phyloP scores from a whole-genome alignment of 495 filamentous ascomycete species.

The Aspergillus cavernicola region DNA sequence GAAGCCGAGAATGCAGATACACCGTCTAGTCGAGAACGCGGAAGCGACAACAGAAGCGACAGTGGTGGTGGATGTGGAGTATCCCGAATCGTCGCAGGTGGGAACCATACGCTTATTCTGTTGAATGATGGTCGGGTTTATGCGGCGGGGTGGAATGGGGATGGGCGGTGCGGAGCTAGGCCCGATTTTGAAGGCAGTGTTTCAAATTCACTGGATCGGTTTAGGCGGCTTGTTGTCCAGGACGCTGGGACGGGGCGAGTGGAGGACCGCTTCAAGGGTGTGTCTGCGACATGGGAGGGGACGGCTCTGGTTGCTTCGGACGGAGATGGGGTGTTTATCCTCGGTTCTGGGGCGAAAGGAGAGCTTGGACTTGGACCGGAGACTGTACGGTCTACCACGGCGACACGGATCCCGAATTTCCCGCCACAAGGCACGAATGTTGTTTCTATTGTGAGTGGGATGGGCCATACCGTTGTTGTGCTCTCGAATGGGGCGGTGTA shows the following conservation, averaged over 20 bases:
- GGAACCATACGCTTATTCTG: conserved; percentile 82
- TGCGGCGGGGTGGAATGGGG: conserved; percentile 56
- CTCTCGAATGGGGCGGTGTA: conserved; percentile 72
- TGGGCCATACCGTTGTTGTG: conserved; percentile 72
- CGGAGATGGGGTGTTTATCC: conserved; percentile 51
- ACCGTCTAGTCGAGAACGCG: too few species aligned
- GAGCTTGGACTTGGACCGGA: conserved; percentile 62
- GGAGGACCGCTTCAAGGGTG: conserved; percentile 26
- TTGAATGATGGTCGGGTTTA: conserved; percentile 54
- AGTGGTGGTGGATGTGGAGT: conserved; percentile 9
- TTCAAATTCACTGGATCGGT: conserved; percentile 11
- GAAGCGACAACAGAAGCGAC: not conserved
- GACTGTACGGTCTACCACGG: conserved; percentile 2
- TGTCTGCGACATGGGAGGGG: conserved; percentile 75
- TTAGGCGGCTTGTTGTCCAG: conserved; percentile 25
- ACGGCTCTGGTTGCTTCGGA: conserved; percentile 49
- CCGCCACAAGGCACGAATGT: conserved; percentile 52
- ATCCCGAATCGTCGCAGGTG: conserved; percentile 61
- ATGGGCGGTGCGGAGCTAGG: conserved; percentile 40
- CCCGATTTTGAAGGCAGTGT: not conserved
- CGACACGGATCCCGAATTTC: conserved; percentile 50
- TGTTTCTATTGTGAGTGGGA: conserved; percentile 60
- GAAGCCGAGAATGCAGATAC: too few species aligned
- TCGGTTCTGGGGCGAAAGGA: conserved; percentile 64
- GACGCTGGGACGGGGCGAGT: conserved; percentile 7